Percentiles rank a stretch among this genome's conserved stretches.
Conservation (phyloP, 2,329 filamentous ascomycete genomes). For the Penicillium aurantiogriseum region DNA sequence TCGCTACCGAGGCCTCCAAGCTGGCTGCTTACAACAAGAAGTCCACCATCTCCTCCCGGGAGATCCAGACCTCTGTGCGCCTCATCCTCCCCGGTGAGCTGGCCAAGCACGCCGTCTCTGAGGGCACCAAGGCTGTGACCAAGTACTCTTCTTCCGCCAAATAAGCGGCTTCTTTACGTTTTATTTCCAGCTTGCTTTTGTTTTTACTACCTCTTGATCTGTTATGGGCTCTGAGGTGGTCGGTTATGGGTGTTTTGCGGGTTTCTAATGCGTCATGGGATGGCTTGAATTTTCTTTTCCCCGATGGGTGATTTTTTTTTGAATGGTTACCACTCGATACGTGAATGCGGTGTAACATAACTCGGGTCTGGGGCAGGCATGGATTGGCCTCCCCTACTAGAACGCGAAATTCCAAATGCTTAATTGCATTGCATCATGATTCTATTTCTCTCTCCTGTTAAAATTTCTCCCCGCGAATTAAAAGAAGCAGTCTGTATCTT, state of each 20-base stretch:
- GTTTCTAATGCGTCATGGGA: conserved; percentile 51
- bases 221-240: conserved; percentile 44
- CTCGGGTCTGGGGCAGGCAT: conserved; percentile 39
- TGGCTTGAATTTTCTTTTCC: conserved; percentile 44
- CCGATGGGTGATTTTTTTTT: conserved; percentile 42
- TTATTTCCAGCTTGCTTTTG: conserved; percentile 53
- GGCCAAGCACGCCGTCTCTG: conserved; percentile 98
- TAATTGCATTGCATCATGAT: conserved; percentile 28
- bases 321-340: conserved; percentile 42
- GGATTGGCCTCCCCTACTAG: conserved; percentile 33
- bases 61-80: conserved; percentile 98
- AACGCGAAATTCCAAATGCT: conserved; percentile 39
- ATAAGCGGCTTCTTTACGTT: conserved; percentile 65
- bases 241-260: conserved; percentile 47
- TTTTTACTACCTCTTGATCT: conserved; percentile 43
- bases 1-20: conserved; percentile 98
- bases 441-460: conserved; percentile 4
- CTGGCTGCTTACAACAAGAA: conserved; percentile 99
- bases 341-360: conserved; percentile 49
- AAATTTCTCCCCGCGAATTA: no score
- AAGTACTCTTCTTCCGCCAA: conserved; percentile 99
- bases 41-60: conserved; percentile 97
- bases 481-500: not conserved
- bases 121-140: conserved; percentile 99
- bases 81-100: conserved; percentile 98